Conservation (phyloP, 805 yeast species). For the Wickerhamiella kurtzmanii region DNA sequence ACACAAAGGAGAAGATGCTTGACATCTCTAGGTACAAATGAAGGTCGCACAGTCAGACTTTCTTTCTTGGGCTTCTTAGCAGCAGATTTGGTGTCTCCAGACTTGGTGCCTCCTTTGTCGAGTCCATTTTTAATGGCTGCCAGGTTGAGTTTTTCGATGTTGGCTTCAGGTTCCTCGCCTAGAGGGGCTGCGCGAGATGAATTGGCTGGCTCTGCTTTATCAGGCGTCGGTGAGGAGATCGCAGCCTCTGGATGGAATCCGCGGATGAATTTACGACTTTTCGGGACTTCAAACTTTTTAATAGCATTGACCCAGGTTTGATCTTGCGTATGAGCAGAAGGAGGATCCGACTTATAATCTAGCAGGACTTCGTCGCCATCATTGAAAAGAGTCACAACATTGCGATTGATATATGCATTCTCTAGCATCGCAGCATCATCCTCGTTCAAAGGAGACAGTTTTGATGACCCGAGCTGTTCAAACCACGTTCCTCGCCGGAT, state of each 20-base stretch:
- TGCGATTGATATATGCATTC: not conserved
- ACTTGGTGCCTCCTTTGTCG: no score
- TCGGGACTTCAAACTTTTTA: constrained; percentile 8
- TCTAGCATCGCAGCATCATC: not conserved
- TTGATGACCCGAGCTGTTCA: constrained; percentile 32
- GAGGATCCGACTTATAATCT: not conserved
- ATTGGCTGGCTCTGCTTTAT: no score
- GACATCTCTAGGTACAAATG: constrained; percentile 8
- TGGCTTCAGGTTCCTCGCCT: no score
- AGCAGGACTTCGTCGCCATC: not conserved
- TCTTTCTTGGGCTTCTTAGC: no score
- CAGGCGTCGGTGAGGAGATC: constrained; percentile 1
- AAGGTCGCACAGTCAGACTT: constrained; percentile 9
- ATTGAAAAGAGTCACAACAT: not conserved
- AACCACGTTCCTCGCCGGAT: constrained; percentile 85
- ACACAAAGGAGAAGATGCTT: constrained; percentile 68
- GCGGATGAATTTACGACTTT: not conserved
- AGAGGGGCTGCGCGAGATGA: no score
- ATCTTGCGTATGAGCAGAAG: not conserved
- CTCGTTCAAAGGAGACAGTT: constrained; percentile 32
- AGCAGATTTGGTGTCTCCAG: no score
- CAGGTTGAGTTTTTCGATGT: no score
- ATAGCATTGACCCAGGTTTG: constrained; percentile 18
- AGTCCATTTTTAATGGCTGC: no score
- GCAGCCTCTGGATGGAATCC: constrained; percentile 2